phyloP scores from a whole-genome alignment of 2,329 filamentous ascomycete species.

The Cladosporium sp. region DNA sequence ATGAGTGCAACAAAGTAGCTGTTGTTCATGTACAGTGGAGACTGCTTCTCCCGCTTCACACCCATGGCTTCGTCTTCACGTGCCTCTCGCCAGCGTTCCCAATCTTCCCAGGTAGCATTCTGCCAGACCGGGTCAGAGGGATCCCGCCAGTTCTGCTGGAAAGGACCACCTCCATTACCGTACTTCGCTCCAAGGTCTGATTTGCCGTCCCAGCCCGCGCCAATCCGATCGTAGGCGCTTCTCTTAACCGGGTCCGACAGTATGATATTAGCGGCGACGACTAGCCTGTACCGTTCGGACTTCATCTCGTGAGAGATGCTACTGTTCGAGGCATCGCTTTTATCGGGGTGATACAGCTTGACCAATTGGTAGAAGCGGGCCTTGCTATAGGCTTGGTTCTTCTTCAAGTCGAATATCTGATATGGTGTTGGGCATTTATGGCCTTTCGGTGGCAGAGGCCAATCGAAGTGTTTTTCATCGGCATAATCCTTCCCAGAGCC shows the following conservation, averaged over 20 bases:
- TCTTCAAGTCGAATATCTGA: conserved; percentile 69
- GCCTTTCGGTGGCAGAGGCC: conserved; percentile 34
- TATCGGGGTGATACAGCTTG: conserved; percentile 93
- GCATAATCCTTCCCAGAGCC: conserved; percentile 22
- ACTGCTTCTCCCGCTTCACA: conserved; percentile 40
- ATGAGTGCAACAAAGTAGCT: conserved; percentile 72
- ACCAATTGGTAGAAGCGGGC: conserved; percentile 82
- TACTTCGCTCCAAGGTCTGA: conserved; percentile 28
- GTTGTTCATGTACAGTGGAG: conserved; percentile 69
- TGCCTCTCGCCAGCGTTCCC: conserved; percentile 71
- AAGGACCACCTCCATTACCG: conserved; percentile 27
- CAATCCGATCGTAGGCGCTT: conserved; percentile 75
- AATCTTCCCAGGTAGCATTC: conserved; percentile 98
- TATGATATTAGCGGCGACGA: conserved; percentile 83
- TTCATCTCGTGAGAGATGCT: conserved; percentile 58
- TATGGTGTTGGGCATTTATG: conserved; percentile 70
- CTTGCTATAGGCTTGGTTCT: conserved; percentile 71
- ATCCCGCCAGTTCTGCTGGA: conserved; percentile 28
- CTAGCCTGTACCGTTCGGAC: conserved; percentile 83
- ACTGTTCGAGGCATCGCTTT: conserved; percentile 40
- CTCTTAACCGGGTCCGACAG: conserved; percentile 77
- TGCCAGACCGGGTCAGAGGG: conserved; percentile 50
- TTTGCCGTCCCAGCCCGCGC: conserved; percentile 69
- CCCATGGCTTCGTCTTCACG: conserved; percentile 27
- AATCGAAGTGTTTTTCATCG: conserved; percentile 26